Evolutionary conservation across 345 rosid genomes (phyloP).

Genomic region (Turritis glabra): DNA sequence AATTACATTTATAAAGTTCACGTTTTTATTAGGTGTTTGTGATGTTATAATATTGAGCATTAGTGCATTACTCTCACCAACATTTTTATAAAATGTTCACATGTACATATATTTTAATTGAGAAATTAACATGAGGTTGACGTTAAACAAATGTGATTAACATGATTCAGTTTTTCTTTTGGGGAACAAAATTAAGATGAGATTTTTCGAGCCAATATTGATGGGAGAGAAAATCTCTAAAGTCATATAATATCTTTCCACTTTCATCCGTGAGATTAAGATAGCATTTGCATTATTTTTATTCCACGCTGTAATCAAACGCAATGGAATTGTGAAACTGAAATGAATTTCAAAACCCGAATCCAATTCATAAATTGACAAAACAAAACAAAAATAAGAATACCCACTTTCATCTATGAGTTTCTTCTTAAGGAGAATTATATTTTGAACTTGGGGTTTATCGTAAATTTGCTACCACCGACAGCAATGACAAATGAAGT

Average conservation of each 20-base stretch:
- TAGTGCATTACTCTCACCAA: not conserved
- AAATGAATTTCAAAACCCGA: not conserved
- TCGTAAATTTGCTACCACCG: slow-evolving; percentile 22
- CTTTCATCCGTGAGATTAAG: not conserved
- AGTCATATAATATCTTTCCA: not conserved
- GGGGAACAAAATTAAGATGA: not conserved
- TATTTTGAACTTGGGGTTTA: slow-evolving; percentile 7
- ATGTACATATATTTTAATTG: not conserved
- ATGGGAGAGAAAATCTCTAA: not conserved
- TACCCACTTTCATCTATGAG: not conserved
- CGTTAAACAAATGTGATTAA: not conserved
- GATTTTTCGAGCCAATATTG: not conserved
- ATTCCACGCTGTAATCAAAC: slow-evolving; percentile 22
- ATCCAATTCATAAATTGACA: slow-evolving; percentile 27
- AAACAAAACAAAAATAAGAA: not conserved
- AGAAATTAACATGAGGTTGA: not conserved
- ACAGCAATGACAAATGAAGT: slow-evolving; percentile 30
- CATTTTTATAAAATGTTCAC: not conserved
- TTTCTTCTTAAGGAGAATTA: not conserved
- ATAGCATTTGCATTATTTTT: slow-evolving; percentile 5
- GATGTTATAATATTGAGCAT: not conserved
- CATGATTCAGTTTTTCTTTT: not conserved
- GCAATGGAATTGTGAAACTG: slow-evolving; percentile 6
- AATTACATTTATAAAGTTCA: not conserved
- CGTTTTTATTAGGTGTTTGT: not conserved